Evolutionary conservation across 2,329 filamentous ascomycete species (phyloP).

Genomic region (Westerdykella ornata): DNA sequence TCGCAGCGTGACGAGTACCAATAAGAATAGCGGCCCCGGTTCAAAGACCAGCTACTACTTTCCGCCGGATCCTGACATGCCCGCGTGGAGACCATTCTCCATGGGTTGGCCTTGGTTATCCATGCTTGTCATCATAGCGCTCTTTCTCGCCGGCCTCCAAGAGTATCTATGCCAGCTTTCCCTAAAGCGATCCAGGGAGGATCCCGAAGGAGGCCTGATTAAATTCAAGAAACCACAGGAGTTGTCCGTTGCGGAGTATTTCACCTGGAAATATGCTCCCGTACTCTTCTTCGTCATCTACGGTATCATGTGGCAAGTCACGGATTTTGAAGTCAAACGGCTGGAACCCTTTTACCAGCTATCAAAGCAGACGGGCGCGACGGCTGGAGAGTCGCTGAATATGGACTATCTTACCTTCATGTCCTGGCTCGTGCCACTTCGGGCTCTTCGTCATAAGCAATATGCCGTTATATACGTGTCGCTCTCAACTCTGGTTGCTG

Average conservation of each 20-base stretch:
- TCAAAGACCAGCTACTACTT: constrained; percentile 36
- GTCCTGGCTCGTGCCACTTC: constrained; percentile 58
- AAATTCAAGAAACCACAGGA: constrained; percentile 25
- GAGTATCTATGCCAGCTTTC: constrained; percentile 36
- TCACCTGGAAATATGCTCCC: constrained; percentile 38
- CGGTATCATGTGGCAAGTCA: constrained; percentile 46
- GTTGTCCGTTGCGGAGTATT: constrained; percentile 25
- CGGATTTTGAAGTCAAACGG: constrained; percentile 47
- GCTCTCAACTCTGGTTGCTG: constrained; percentile 57
- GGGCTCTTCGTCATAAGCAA: constrained; percentile 56
- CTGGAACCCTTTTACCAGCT: constrained; percentile 46
- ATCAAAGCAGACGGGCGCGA: constrained; percentile 33
- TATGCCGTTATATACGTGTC: constrained; percentile 64
- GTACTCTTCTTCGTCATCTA: constrained; percentile 45
- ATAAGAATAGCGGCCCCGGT: constrained; percentile 12
- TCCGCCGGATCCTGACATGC: constrained; percentile 36
- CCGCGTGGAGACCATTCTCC: constrained; percentile 35
- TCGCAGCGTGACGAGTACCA: constrained; percentile 20
- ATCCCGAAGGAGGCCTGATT: constrained; percentile 23
- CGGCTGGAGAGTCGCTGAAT: constrained; percentile 53
- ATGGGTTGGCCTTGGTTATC: constrained; percentile 36
- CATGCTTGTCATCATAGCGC: constrained; percentile 29
- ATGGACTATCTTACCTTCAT: constrained; percentile 67
- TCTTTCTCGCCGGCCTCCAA: constrained; percentile 31
- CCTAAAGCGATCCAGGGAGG: constrained; percentile 14